Conservation (phyloP, 306 rosid genomes). For the Lupinus albus region DNA sequence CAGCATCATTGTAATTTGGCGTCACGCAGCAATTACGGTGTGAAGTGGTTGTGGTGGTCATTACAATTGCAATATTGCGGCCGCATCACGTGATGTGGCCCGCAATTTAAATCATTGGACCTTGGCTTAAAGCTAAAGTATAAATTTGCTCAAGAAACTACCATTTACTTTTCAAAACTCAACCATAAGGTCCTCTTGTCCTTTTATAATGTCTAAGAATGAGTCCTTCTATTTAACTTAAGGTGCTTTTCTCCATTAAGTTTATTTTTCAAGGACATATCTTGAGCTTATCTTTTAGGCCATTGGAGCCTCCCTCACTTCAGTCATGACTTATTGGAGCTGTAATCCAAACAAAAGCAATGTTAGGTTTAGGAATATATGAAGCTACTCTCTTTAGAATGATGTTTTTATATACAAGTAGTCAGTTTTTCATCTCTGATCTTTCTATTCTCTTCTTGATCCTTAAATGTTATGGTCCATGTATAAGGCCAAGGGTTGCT, state of each 20-base stretch:
- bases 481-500: background rate
- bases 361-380: background rate
- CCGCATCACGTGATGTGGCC: no score
- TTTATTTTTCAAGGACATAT: constrained; percentile 23
- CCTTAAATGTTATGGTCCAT: background rate
- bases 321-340: background rate
- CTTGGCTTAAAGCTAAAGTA: background rate
- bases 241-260: background rate
- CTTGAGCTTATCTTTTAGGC: background rate
- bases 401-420: background rate
- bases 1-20: no score
- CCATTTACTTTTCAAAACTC: background rate
- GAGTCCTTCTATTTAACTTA: constrained; percentile 5
- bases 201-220: background rate
- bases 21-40: no score
- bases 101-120: no score
- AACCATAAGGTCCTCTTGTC: background rate
- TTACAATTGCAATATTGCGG: no score
- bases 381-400: background rate
- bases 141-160: background rate
- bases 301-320: background rate
- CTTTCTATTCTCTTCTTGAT: background rate
- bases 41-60: no score
- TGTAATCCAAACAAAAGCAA: constrained; percentile 1
- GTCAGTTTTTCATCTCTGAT: background rate